Evolutionary conservation across 805 yeast species (phyloP).

Genomic region (Wickerhamiella spandovensis): DNA sequence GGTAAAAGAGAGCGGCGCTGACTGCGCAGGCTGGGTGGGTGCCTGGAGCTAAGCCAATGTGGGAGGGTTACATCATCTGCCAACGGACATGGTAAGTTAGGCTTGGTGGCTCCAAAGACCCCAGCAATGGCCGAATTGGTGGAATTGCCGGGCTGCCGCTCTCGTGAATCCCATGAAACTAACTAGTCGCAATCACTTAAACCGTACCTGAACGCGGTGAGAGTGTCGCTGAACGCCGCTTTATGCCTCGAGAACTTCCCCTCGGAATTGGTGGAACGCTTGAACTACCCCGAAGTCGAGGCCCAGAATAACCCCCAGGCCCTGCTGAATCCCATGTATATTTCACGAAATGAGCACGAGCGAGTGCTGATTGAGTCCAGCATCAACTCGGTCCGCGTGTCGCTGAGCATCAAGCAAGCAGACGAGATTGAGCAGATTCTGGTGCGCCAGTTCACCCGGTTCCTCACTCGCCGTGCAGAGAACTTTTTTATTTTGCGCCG

Average conservation of each 20-base stretch:
- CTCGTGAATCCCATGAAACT: neutral
- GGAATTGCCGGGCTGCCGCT: no score
- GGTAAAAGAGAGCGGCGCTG: no score
- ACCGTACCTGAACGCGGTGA: conserved; percentile 88
- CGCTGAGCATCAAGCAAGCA: conserved; percentile 89
- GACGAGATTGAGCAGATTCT: conserved; percentile 92
- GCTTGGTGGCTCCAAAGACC: no score
- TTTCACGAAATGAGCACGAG: conserved; percentile 89
- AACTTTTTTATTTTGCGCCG: conserved; percentile 84
- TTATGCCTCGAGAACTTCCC: conserved; percentile 86
- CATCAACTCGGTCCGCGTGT: conserved; percentile 80
- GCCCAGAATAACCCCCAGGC: conserved; percentile 72
- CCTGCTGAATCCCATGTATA: conserved; percentile 73
- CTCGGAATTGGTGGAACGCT: conserved; percentile 92
- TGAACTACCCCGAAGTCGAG: conserved; percentile 93
- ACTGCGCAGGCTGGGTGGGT: no score
- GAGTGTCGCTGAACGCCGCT: conserved; percentile 87
- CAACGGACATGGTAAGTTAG: no score
- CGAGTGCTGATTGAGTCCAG: conserved; percentile 86
- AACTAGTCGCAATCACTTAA: conserved; percentile 86
- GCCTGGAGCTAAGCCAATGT: no score
- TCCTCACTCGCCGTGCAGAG: conserved; percentile 91
- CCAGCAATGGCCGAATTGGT: no score
- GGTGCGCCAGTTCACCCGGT: conserved; percentile 88
- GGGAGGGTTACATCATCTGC: no score